Evolutionary conservation across 371 early-diverging fungal genomes (phyloP).

Genomic region (Blakeslea trispora): DNA sequence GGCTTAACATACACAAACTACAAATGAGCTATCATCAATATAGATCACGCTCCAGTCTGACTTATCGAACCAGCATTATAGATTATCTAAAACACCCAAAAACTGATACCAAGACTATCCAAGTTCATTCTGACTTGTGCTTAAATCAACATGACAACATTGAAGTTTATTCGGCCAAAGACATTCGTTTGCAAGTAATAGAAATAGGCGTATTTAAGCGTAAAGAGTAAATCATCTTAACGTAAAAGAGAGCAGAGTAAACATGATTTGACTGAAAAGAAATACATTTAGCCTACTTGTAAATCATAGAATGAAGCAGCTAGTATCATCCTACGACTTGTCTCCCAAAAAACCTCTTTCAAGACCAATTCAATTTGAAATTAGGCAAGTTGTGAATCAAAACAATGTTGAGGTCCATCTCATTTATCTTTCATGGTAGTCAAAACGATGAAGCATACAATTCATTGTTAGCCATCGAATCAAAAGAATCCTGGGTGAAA

Average conservation of each 20-base stretch:
- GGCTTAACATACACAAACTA: neutral
- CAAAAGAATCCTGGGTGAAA: slow-evolving; percentile 9
- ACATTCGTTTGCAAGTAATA: neutral
- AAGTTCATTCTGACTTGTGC: neutral
- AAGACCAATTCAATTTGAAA: slow-evolving; percentile 19
- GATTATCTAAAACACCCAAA: neutral
- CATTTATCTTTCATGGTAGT: slow-evolving; percentile 7
- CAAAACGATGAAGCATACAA: slow-evolving; percentile 22
- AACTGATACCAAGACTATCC: neutral
- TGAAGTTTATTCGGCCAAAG: neutral
- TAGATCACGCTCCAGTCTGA: neutral
- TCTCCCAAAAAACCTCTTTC: slow-evolving; percentile 7
- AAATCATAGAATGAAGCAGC: slow-evolving; percentile 2
- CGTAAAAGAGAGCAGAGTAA: neutral
- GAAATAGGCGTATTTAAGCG: neutral
- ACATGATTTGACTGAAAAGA: slow-evolving; percentile 10
- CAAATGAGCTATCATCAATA: neutral
- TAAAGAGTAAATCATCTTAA: neutral
- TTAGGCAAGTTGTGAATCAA: slow-evolving; percentile 7
- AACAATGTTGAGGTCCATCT: no score
- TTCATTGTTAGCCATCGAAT: slow-evolving; percentile 13
- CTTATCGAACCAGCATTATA: neutral
- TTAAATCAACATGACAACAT: neutral
- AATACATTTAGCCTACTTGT: neutral
- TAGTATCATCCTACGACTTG: slow-evolving; percentile 5